phyloP scores from a whole-genome alignment of 2,329 filamentous ascomycete species.

The Colletotrichum acutatum region DNA sequence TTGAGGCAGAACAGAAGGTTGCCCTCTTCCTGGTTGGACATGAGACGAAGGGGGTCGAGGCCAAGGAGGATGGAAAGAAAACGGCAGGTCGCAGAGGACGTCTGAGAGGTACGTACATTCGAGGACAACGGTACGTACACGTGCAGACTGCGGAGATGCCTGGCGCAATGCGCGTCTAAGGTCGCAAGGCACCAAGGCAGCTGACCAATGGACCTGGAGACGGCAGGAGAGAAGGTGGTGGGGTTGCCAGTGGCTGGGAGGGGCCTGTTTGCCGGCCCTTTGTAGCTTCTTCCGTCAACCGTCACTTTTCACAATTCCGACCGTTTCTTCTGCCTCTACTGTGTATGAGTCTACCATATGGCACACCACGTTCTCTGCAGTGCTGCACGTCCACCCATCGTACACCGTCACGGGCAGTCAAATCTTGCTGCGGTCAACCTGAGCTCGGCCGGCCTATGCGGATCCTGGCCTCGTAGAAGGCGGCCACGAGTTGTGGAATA shows the following conservation, averaged over 20 bases:
- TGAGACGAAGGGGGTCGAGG: constrained; percentile 24
- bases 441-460: neutral
- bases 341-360: too few relatives aligned
- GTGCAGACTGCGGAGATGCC: constrained; percentile 21
- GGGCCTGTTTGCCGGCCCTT: constrained; percentile 25
- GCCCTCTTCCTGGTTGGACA: constrained; percentile 2
- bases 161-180: constrained; percentile 34
- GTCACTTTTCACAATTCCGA: neutral
- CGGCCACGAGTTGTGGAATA: neutral
- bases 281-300: neutral
- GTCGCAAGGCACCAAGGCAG: constrained; percentile 21
- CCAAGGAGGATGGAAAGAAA: neutral
- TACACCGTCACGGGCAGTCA: neutral
- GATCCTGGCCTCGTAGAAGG: neutral
- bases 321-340: neutral
- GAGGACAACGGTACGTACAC: neutral
- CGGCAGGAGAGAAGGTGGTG: constrained; percentile 4
- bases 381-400: too few relatives aligned
- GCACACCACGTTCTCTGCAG: too few relatives aligned
- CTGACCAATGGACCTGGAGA: neutral
- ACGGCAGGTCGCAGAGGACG: neutral
- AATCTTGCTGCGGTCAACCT: neutral
- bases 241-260: constrained; percentile 29
- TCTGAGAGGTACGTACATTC: too few relatives aligned
- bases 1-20: constrained; percentile 1